A percentile compares a stretch with the other conserved stretches of the same genome.
Conservation (phyloP, 495 filamentous ascomycete genomes). For the Daldinia vernicosa region DNA sequence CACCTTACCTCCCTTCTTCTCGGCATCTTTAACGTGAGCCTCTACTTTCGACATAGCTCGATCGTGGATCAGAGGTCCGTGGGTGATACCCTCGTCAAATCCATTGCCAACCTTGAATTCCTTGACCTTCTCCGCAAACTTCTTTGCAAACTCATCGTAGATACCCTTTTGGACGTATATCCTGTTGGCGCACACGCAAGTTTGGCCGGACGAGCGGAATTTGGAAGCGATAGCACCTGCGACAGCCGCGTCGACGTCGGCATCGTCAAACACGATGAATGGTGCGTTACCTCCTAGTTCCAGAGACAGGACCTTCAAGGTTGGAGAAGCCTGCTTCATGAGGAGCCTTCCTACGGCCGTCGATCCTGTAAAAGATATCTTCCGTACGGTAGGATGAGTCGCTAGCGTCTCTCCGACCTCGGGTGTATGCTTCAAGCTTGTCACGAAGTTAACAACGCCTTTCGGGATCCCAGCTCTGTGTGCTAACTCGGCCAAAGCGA, state of each 20-base stretch:
- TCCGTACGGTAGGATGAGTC: constrained; percentile 75
- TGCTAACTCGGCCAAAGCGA: constrained; percentile 84
- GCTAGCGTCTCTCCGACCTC: constrained; percentile 77
- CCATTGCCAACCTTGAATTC: constrained; percentile 81
- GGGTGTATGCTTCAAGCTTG: constrained; percentile 74
- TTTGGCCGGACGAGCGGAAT: constrained; percentile 89
- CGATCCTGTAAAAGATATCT: constrained; percentile 90
- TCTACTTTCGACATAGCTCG: constrained; percentile 79
- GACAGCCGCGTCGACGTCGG: constrained; percentile 81
- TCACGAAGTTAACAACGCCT: constrained; percentile 86
- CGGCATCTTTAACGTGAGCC: constrained; percentile 78
- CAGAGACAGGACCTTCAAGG: constrained; percentile 86
- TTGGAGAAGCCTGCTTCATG: constrained; percentile 82
- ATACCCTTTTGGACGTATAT: constrained; percentile 83
- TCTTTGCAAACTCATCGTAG: constrained; percentile 76
- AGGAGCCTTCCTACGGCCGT: constrained; percentile 87
- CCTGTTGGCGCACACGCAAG: constrained; percentile 89
- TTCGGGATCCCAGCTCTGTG: constrained; percentile 84
- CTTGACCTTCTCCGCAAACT: constrained; percentile 77
- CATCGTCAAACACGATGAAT: constrained; percentile 94
- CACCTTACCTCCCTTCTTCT: constrained; percentile 75
- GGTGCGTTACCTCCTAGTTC: constrained; percentile 92
- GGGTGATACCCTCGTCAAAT: constrained; percentile 73
- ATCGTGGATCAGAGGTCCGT: constrained; percentile 84
- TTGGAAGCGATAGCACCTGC: constrained; percentile 79